Percentiles rank a stretch among this genome's conserved stretches.
Evolutionary conservation across 2,329 filamentous ascomycete genomes (phyloP).

Genomic region (Domatiomyces catenatus): DNA sequence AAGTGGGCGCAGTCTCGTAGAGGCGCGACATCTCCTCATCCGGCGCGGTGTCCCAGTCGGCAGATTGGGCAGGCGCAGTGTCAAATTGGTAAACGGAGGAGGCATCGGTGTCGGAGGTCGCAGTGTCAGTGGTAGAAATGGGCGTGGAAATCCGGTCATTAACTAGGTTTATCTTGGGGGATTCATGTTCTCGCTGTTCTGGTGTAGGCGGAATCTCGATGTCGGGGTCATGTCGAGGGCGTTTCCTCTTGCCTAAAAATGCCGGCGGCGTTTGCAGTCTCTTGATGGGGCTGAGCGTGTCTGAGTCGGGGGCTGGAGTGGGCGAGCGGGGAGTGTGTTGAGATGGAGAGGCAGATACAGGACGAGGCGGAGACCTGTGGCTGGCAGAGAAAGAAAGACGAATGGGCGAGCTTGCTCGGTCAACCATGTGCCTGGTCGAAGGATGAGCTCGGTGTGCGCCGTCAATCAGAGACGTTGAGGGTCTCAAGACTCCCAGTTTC

Average conservation of each 20-base stretch:
- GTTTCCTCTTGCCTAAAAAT: not conserved
- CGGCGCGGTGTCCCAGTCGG: constrained; percentile 8
- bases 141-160: not conserved
- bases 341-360: not conserved
- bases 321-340: not conserved
- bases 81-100: constrained; percentile 3
- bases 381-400: not conserved
- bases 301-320: not conserved
- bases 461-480: not conserved
- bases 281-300: not conserved
- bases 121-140: not conserved
- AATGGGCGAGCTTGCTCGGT: not conserved
- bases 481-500: not conserved
- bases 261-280: not conserved
- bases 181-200: not conserved
- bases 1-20: constrained; percentile 3
- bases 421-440: not conserved
- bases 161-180: not conserved
- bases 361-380: not conserved
- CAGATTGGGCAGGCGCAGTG: constrained; percentile 7
- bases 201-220: not conserved
- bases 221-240: not conserved
- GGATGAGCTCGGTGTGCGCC: not conserved
- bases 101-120: not conserved
- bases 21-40: constrained; percentile 3